Evolutionary conservation across 2,329 filamentous ascomycete species (phyloP).

Genomic region (Epichloe brachyelytri): DNA sequence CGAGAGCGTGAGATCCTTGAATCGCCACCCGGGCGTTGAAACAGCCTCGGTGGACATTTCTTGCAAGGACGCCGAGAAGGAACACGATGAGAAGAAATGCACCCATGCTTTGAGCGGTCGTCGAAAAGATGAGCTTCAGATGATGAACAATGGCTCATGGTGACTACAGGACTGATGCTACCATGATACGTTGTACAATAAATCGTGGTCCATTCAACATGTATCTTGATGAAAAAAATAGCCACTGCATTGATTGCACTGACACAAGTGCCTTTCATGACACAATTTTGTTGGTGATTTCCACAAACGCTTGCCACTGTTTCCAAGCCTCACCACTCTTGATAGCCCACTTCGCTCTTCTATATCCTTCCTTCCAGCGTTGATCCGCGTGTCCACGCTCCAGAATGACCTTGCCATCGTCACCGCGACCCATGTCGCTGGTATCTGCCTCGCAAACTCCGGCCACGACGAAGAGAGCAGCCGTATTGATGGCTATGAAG

Average conservation of each 20-base stretch:
- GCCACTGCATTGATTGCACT: not conserved
- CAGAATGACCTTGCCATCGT: conserved; percentile 66
- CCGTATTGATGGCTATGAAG: conserved; percentile 90
- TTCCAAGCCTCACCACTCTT: conserved; percentile 75
- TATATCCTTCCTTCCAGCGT: conserved; percentile 89
- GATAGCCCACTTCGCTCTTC: conserved; percentile 78
- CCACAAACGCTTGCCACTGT: conserved; percentile 73
- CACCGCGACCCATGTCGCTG: conserved; percentile 66
- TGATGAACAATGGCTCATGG: not conserved
- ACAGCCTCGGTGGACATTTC: not conserved
- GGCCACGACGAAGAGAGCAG: conserved; percentile 71
- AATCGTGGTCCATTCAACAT: not conserved
- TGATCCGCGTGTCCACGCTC: conserved; percentile 77
- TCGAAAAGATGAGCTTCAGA: not conserved
- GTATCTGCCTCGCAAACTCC: conserved; percentile 76
- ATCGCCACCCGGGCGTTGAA: conserved; percentile 16
- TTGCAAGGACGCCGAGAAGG: not conserved
- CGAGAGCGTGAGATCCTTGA: conserved; percentile 16
- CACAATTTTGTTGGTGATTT: conserved; percentile 53
- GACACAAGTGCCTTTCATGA: not conserved
- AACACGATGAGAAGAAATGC: not conserved
- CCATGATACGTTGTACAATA: not conserved
- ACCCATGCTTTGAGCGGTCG: not conserved
- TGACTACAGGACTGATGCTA: not conserved
- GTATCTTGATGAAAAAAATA: too few relatives aligned